phyloP scores from a whole-genome alignment of 768 basidiomycete genomes.

The Boletus barrowsii region DNA sequence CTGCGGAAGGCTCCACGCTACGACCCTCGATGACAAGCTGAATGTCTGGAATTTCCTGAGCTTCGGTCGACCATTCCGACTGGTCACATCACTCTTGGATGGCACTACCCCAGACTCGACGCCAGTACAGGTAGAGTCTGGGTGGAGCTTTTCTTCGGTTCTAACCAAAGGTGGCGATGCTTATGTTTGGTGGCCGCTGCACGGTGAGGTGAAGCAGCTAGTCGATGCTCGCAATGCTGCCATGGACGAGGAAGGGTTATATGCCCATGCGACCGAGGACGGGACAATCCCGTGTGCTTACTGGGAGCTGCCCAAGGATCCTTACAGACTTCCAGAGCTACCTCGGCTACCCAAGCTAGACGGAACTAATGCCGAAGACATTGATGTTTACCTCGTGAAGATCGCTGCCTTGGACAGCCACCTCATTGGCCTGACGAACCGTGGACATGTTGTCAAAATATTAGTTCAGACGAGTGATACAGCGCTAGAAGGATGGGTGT shows the following conservation, averaged over 20 bases:
- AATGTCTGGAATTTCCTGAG: slow-evolving; percentile 72
- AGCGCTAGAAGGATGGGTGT: slow-evolving; percentile 57
- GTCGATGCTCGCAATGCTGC: slow-evolving; percentile 39
- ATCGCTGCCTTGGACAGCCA: slow-evolving; percentile 76
- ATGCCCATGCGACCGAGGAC: slow-evolving; percentile 33
- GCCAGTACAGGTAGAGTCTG: slow-evolving; percentile 68
- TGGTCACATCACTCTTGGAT: slow-evolving; percentile 41
- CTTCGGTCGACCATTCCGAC: slow-evolving; percentile 76
- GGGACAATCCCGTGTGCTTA: slow-evolving; percentile 55
- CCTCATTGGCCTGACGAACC: slow-evolving; percentile 76
- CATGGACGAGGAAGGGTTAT: slow-evolving; percentile 42
- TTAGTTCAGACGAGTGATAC: slow-evolving; percentile 42
- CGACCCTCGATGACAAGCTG: slow-evolving; percentile 55
- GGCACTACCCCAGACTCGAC: slow-evolving; percentile 43
- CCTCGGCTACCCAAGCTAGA: slow-evolving; percentile 56
- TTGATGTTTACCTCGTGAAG: slow-evolving; percentile 57
- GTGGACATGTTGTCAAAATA: slow-evolving; percentile 74
- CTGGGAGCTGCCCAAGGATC: slow-evolving; percentile 57
- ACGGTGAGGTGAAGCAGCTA: slow-evolving; percentile 38
- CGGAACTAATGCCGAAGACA: slow-evolving; percentile 20
- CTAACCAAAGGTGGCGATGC: slow-evolving; percentile 72
- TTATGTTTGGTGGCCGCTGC: slow-evolving; percentile 71
- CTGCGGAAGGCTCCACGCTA: slow-evolving; percentile 74
- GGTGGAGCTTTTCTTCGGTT: slow-evolving; percentile 76
- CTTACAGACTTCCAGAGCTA: slow-evolving; percentile 55